Base-by-base conservation (phyloP, 805 yeast species). In the Candida ulmi region DNA sequence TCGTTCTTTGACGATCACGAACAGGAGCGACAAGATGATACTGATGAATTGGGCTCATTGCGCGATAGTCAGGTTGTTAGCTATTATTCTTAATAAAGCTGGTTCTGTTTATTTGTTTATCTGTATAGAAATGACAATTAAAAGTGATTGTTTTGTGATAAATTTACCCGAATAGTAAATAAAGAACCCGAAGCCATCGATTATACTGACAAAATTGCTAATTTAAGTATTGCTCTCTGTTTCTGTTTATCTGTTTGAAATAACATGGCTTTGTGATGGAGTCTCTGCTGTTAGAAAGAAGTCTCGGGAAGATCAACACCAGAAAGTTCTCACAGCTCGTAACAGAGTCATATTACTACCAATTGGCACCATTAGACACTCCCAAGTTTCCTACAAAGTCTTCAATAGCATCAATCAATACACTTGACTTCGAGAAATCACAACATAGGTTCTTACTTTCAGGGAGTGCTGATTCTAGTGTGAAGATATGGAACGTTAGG, bases 391-490 rank as follows among this genome's bases (percentile, higher is more conserved):
- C 51, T 6, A 47, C 41, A 38, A 46, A 41, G 31, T 38, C 36
- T 9, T 21, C 24, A 12, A 25, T 36, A 5, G 18, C 47, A 0
- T 42, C 86, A 1, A 75, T 85, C 18, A 83, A 82, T 47, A 61
- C 81, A 3, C 57, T 85, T 5, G 72, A 80, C 1, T 49, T 83
- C 15, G 93, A 85, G 40, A 47, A 51, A 8, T 51, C 55, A 2
- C 67, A 67, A 5, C 54, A 63, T 35, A 62, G 72, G 41, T 80
- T 59, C 44, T 48, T 85, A 46, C 58, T 86, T 6, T 77, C 88
- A 23, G 95, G 90, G 1, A 77, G 84, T 16, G 85, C 85, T 2
- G 91, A 85, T 52, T 75, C 86, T 1, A 66, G 78, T 3, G 65
- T 86, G 12, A 76, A 75, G 40, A 44, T 86, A 21, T 86, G 91